Evolutionary conservation across 306 rosid genomes (phyloP).

Genomic region (Casuarina glauca): DNA sequence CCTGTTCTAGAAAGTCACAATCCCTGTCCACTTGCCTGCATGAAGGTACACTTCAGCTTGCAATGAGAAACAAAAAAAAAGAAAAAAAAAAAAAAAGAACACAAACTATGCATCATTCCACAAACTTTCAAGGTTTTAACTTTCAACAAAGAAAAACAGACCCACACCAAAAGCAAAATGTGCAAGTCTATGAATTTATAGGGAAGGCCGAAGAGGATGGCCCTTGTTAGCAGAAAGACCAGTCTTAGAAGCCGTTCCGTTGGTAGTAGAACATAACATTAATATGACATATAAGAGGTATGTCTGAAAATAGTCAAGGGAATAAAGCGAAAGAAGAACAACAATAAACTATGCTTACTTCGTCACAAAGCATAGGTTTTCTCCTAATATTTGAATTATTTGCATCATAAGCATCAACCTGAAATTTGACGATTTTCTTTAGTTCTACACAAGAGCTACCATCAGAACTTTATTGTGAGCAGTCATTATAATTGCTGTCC

Average conservation of each 20-base stretch:
- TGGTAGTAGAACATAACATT: neutral
- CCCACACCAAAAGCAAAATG: no score
- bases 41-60: conserved; percentile 14
- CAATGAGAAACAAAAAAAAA: neutral
- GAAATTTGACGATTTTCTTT: neutral
- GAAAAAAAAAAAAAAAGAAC: conserved; percentile 9
- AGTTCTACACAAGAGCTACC: neutral
- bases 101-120: conserved; percentile 5
- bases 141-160: neutral
- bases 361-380: no score
- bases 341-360: neutral
- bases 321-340: neutral
- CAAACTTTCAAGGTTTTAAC: conserved; percentile 5
- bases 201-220: neutral
- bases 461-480: neutral
- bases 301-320: neutral
- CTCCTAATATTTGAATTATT: neutral
- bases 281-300: neutral
- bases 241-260: neutral
- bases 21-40: conserved; percentile 94
- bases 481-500: neutral
- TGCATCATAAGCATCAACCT: neutral
- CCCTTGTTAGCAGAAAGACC: neutral
- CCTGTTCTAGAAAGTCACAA: conserved; percentile 94
- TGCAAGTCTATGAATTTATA: neutral